A percentile compares a stretch with the other conserved stretches of the same genome.
These are phyloP conservation scores for Aspergillus campestris DNA, from an alignment of 495 filamentous ascomycete genomes.

Conservation along the genomic window DNA sequence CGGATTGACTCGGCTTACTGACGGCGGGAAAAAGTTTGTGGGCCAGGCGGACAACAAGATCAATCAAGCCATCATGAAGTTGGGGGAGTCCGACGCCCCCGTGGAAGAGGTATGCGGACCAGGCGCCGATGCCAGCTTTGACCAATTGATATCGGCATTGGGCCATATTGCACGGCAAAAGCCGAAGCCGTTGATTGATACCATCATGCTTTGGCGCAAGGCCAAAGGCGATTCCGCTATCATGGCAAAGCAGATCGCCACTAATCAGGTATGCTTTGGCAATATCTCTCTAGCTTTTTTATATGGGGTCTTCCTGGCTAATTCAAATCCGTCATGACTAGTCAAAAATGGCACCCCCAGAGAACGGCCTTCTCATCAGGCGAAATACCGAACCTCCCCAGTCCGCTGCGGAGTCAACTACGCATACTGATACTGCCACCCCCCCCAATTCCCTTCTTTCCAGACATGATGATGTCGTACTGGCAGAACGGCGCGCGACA, in stretches of 20 bases:
- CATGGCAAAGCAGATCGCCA: slow-evolving; percentile 47
- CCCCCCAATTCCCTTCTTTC: slow-evolving; percentile 33
- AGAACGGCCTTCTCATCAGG: slow-evolving; percentile 36
- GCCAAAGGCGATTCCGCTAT: slow-evolving; percentile 82
- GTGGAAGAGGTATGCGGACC: slow-evolving; percentile 86
- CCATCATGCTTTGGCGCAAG: slow-evolving; percentile 95
- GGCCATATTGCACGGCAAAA: slow-evolving; percentile 91
- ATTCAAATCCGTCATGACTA: background rate
- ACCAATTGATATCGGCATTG: slow-evolving; percentile 87
- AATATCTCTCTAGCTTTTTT: background rate
- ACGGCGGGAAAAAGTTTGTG: slow-evolving; percentile 36
- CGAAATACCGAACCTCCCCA: slow-evolving; percentile 49
- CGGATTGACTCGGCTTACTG: slow-evolving; percentile 5
- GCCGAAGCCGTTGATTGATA: slow-evolving; percentile 91
- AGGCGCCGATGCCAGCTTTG: slow-evolving; percentile 81
- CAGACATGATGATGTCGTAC: slow-evolving; percentile 58
- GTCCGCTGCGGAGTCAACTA: slow-evolving; percentile 16
- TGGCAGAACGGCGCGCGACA: slow-evolving; percentile 78
- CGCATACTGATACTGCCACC: slow-evolving; percentile 17
- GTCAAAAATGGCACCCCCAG: slow-evolving; percentile 20
- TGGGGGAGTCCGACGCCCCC: slow-evolving; percentile 65
- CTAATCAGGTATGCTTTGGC: slow-evolving; percentile 44
- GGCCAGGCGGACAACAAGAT: slow-evolving; percentile 91
- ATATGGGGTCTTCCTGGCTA: background rate
- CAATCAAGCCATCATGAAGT: slow-evolving; percentile 66